Base-by-base conservation (phyloP, 768 basidiomycete genomes). In the Cytidiella melzeri region DNA sequence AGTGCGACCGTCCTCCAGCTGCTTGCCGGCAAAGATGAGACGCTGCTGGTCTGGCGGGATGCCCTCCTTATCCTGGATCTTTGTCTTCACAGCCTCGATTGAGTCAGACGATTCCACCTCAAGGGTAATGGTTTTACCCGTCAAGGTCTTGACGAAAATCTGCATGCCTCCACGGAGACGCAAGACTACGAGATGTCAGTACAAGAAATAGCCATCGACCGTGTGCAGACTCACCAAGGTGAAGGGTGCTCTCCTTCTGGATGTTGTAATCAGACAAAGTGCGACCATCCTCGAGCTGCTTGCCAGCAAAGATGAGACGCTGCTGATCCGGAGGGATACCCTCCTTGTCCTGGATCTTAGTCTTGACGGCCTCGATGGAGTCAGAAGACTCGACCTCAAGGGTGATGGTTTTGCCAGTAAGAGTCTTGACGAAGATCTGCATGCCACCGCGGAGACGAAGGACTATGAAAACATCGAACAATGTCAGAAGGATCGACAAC, bases 61-160 rank as follows among this genome's bases (percentile, higher is more conserved):
- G 0, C 86, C 87, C 52, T 87, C 86, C 66, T 86, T 87, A 61
- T 87, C 85, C 58, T 86, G 84, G 19, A 87, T 87, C 71, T 85
- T 84, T 1, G 82, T 75, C 64, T 84, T 84, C 23, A 92, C 90
- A 54, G 92, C 90, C 63, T 93, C 91, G 61, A 94, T 92, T 18
- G 92, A 92, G 64, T 92, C 89, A 0, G 86, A 89, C 0, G 90
- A 92, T 67, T 93, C 91, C 38, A 94, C 92, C 64, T 95, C 92
- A 13, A 93, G 68, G 2, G 91, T 93, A 58, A 94, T 94, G 2
- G 90, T 92, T 73, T 92, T 92, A 26, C 89, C 90, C 0, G 87
- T 92, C 23, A 91, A 66, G 0, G 87, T 87, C 74, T 91, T 90
- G 36, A 90, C 86, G 51, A 90, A 90, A 51, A 90, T 88, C 58